Percentiles rank a stretch among this genome's conserved stretches.
phyloP scores from a whole-genome alignment of 768 basidiomycete species.

The Boletus huronensis region DNA sequence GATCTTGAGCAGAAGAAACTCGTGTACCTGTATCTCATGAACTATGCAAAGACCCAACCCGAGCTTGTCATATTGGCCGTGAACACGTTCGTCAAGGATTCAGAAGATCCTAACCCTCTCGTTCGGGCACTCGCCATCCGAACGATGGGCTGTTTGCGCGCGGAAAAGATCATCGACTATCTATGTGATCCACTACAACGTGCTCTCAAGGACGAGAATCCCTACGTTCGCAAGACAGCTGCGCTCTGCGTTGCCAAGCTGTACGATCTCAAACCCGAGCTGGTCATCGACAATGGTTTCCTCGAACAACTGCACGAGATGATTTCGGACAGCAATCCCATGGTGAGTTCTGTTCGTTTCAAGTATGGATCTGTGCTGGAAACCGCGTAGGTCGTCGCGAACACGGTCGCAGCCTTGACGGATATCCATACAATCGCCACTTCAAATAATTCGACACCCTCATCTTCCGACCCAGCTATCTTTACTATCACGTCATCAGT shows the following conservation, averaged over 20 bases:
- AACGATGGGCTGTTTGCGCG: slow-evolving; percentile 95
- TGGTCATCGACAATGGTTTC: slow-evolving; percentile 95
- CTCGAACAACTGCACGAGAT: slow-evolving; percentile 85
- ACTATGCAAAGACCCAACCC: slow-evolving; percentile 98
- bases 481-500: slow-evolving; percentile 83
- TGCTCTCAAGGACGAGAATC: slow-evolving; percentile 91
- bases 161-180: slow-evolving; percentile 99
- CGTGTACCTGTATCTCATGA: slow-evolving; percentile 99
- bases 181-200: slow-evolving; percentile 93
- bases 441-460: slow-evolving; percentile 45
- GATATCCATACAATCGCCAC: slow-evolving; percentile 83
- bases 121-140: slow-evolving; percentile 95
- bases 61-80: slow-evolving; percentile 99
- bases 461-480: slow-evolving; percentile 57
- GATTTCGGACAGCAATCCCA: slow-evolving; percentile 94
- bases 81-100: slow-evolving; percentile 98
- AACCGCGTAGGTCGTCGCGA: slow-evolving; percentile 83
- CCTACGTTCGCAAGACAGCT: slow-evolving; percentile 97
- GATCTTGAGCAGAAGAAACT: slow-evolving; percentile 99
- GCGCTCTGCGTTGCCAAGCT: slow-evolving; percentile 96
- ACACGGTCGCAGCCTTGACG: slow-evolving; percentile 87
- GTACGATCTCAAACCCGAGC: slow-evolving; percentile 93
- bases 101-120: slow-evolving; percentile 94
- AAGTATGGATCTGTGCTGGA: not conserved
- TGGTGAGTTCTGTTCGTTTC: slow-evolving; percentile 52